Evolutionary conservation across 2,329 filamentous ascomycete species (phyloP), one percentile per base, ranked within the genome.

Genomic region (Fusarium napiforme): DNA sequence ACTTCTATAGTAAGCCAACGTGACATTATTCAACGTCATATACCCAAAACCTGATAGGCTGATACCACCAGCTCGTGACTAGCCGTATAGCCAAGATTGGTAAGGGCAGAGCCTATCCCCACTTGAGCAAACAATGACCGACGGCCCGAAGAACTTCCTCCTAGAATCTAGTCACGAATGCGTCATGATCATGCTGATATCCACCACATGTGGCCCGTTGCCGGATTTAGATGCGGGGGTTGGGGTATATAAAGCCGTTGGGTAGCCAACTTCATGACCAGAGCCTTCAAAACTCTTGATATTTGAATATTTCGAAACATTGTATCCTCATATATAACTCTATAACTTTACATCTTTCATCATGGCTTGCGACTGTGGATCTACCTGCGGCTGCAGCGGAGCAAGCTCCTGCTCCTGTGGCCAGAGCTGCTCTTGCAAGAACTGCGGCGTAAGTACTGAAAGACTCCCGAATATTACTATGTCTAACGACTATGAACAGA

Each of bases 281-380:
- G n/a, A 21, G 49, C n/a, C n/a, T 37, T 16, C 4, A 9, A 3
- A 21, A 26, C n/a, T 36, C 18, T 37, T 0, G 3, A 7, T 15
- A 37, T n/a, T 36, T 19, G 6, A 21, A 23, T 14, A 16, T 34
- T 11, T 15, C 5, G 34, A 23, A 6, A 4, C 3, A 23, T 11
- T 34, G 2, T n/a, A 5, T 18, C 5, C 2, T 9, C 7, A 34
- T 1, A 50, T 19, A 23, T 5, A 34, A 19, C 4, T 10, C 4
- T 14, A 14, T 23, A 50, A 7, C 30, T 4, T 23, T 14, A 10
- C 21, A 5, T 50, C 30, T 50, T 1, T 34, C 21, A 69, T 21
- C n/a, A 69, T 69, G 67, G 36, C 23, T 39, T 69, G 67, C 16
- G 52, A 69, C 14, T 69, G 67, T 14, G 67, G 67, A 69, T 65